Evolutionary conservation across 225 moss, liverwort and hornwort species (phyloP), one percentile per base, ranked within the genome.

Genomic region (Pleurozium schreberi): DNA sequence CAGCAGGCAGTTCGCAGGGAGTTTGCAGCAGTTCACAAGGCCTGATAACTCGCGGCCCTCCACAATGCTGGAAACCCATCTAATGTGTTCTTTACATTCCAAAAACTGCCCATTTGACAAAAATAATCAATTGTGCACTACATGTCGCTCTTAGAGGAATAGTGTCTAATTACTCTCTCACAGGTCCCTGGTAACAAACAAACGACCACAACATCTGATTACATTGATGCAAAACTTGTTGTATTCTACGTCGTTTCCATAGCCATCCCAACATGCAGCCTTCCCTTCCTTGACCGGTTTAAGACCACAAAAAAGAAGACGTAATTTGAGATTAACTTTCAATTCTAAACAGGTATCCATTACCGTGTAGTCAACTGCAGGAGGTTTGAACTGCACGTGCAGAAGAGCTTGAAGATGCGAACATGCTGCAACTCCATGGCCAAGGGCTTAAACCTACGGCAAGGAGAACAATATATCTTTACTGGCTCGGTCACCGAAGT

Each of bases 391-490:
- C 81, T 70, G 73, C n/a, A 33, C 30, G 63, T 68, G 77, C 68
- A 77, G 43, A 75, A 68, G 81, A 14, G 65, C 45, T 27, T 88
- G 68, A 67, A 58, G 47, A 14, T 34, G 60, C 75, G 14, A 61
- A 61, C 60, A 47, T 81, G 77, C 26, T 83, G 73, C 65, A 84
- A 36, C 64, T 60, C 55, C 52, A 73, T 61, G 79, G 47, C 50
- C 40, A 43, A 55, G 79, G 57, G 55, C 42, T 59, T 36, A 7
- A 36, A 67, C 21, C 80, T 93, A 94, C 7, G 93, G 94, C 74
- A 94, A 82, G 30, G 94, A 93, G 81, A 94, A 94, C 75, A 94
- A 84, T 59, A 93, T 81, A 65, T 94, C 92, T 80, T 90, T 93
- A 86, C 63, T 91, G 61, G 94, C 90, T 81, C 91, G 89, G 65